Conservation (phyloP, 2,329 filamentous ascomycete species). For the Penicillium sp. region DNA sequence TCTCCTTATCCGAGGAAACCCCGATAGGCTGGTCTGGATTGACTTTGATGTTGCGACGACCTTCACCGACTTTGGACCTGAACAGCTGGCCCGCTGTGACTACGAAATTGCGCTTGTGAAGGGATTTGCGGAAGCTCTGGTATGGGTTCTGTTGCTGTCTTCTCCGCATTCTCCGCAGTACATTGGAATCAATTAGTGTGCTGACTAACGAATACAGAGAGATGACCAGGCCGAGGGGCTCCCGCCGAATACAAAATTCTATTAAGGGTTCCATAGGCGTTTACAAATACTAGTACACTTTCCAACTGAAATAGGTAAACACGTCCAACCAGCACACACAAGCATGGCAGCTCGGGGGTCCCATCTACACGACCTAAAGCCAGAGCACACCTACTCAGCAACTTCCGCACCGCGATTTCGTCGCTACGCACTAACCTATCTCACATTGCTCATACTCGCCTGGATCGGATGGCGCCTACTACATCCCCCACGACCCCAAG, state of each 20-base stretch:
- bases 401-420: slow-evolving; percentile 42
- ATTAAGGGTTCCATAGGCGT: slow-evolving; percentile 2
- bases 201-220: slow-evolving; percentile 16
- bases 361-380: slow-evolving; percentile 19
- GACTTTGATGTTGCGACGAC: slow-evolving; percentile 27
- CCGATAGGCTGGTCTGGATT: slow-evolving; percentile 22
- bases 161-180: too few species aligned
- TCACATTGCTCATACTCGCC: slow-evolving; percentile 31
- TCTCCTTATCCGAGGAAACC: slow-evolving; percentile 17
- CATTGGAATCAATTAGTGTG: background rate
- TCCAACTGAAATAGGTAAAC: too few species aligned
- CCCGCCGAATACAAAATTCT: slow-evolving; percentile 21
- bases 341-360: background rate
- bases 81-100: slow-evolving; percentile 7
- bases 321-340: too few species aligned
- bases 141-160: background rate
- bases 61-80: slow-evolving; percentile 12
- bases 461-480: slow-evolving; percentile 35
- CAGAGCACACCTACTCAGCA: slow-evolving; percentile 32
- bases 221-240: slow-evolving; percentile 19
- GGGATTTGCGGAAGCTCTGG: slow-evolving; percentile 15
- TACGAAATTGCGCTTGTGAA: slow-evolving; percentile 18
- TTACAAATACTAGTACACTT: too few species aligned
- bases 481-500: slow-evolving; percentile 32
- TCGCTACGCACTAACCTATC: slow-evolving; percentile 38